These are phyloP conservation scores for Mycosphaerella sp. DNA, from an alignment of 2,329 filamentous ascomycete genomes.

Conservation along the genomic window DNA sequence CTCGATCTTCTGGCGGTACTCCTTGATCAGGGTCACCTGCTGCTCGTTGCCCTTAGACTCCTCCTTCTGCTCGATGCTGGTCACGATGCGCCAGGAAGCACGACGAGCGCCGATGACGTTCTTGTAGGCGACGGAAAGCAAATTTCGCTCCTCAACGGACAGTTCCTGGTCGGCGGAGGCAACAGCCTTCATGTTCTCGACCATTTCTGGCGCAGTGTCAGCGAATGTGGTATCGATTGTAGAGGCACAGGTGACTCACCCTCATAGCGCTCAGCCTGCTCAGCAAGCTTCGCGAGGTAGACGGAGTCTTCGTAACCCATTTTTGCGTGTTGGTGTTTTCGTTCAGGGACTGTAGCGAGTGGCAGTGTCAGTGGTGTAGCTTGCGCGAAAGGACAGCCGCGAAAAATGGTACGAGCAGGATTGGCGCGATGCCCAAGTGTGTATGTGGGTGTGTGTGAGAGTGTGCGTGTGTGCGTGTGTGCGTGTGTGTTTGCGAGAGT, in stretches of 20 bases:
- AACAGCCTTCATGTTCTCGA: conserved; percentile 99
- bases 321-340: conserved; percentile 31
- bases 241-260: conserved; percentile 49
- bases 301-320: conserved; percentile 99
- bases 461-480: no score
- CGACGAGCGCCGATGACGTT: conserved; percentile 95
- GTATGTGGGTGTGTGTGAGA: neutral
- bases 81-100: conserved; percentile 97
- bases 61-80: conserved; percentile 99
- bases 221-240: conserved; percentile 34
- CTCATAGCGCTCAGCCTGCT: conserved; percentile 99
- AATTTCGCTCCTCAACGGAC: conserved; percentile 89
- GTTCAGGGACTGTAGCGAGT: conserved; percentile 4
- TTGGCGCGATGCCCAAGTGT: neutral
- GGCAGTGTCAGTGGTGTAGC: conserved; percentile 1
- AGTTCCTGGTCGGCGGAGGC: conserved; percentile 67
- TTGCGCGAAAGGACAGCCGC: neutral
- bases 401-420: conserved; percentile 1
- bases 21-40: conserved; percentile 88
- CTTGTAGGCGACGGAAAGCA: conserved; percentile 97
- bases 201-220: conserved; percentile 69
- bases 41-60: conserved; percentile 96
- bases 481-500: no score
- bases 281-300: conserved; percentile 99
- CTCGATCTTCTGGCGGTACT: conserved; percentile 99